Base-by-base conservation (phyloP, 768 basidiomycete species). In the Tricholoma flavovirens region DNA sequence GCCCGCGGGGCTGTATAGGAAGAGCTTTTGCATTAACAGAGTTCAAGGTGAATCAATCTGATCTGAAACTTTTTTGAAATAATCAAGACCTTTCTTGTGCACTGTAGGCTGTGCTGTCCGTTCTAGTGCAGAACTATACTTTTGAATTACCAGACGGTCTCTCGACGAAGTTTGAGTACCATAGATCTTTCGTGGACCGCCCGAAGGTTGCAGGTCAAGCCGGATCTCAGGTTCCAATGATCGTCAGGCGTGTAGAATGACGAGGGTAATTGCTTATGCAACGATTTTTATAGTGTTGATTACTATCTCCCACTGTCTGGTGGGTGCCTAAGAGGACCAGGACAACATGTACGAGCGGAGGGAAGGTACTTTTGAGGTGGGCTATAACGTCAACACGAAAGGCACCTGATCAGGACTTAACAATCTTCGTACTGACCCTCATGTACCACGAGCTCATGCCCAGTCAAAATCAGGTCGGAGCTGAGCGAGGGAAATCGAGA, bases 1-100 rank as follows among this genome's bases (percentile, higher is more conserved):
- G 82, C 0, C 78, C 79, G 1, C 66, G 80, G 53, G 75, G 69
- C 1, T 84, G 81, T 62, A 53, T 81, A 7, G 82, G 82, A 0
- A 76, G 74, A 55, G 59, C 66, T 5, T 82, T 82, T 61, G 81
- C 81, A 0, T 43, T 82, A 8, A 65, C 72, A 0, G 75, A 75
- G 53, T 73, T 77, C 57, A 78, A 78, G 71, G 75, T 70, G 6
- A 5, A 62, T 65, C 17, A 17, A 5, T 53, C 1, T 17, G 36
- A 3, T 40, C 57, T 1, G 14, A 19, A 24, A 22, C n/a, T 30
- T 48, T 11, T 38, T 43, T 40, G n/a, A 24, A 11, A 11, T 49
- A 29, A 14, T 22, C 51, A 33, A 15, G 12, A 29, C 17, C 12
- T 22, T 45, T 12, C 22, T 40, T 43, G 4, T 15, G 4, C 30